Evolutionary conservation across 768 basidiomycete genomes (phyloP), one percentile per base, ranked within the genome.

Genomic region (Erythrobasidium yunnanense): DNA sequence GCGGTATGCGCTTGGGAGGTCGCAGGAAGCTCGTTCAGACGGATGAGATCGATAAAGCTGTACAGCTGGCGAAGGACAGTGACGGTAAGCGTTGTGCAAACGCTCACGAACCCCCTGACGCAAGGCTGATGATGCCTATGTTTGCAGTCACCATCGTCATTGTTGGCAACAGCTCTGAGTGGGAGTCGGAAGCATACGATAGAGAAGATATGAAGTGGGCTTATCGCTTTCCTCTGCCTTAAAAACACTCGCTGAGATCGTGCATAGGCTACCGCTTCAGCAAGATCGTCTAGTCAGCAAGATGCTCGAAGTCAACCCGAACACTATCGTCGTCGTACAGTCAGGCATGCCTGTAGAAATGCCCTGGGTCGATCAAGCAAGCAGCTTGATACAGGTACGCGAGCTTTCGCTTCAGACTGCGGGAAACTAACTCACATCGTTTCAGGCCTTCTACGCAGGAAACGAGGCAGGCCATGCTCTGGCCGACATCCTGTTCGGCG

Each of bases 401-500:
- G 4, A 5, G 3, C 22, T 18, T 15, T 33, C 50, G 22, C 20
- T 17, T 11, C 32, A 20, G 29, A 8, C 18, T 11, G 13, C 22
- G 57, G 29, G 27, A 15, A 67, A 65, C 52, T 23, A 58, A 6
- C 27, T 55, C 2, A 4, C 53, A 17, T 23, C 71, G 55, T 20
- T 62, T 4, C 33, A 38, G 22, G n/a, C 32, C 20, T 65, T 67
- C 57, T 63, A 55, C 57, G 25, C 68, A 35, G 70, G 82, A 1
- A 81, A 83, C 69, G 82, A 82, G 70, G 75, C 80, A 20, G 83
- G 83, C 11, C 80, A 81, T 65, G 83, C 81, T 18, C 73, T 85
- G 6, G 82, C 82, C 0, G 83, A 84, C 71, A 79, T 84, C 2
- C 67, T 84, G 3, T 84, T 83, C 71, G 84, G 84, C 7, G 81